phyloP scores from a whole-genome alignment of 2,329 filamentous ascomycete genomes.

The Hortaea werneckii region DNA sequence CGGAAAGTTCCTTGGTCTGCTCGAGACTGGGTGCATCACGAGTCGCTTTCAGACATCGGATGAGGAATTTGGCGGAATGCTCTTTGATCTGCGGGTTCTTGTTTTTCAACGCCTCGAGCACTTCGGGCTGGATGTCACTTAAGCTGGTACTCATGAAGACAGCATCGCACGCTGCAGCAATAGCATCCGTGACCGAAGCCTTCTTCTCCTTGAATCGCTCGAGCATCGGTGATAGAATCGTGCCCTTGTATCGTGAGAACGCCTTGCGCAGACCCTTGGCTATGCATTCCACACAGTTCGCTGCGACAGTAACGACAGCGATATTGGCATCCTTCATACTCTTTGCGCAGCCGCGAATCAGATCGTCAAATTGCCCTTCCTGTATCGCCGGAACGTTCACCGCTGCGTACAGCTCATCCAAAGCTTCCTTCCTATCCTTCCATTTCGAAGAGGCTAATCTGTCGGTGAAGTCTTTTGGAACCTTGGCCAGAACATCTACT shows the following conservation, averaged over 20 bases:
- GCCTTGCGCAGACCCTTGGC: conserved; percentile 72
- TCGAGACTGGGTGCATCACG: conserved; percentile 72
- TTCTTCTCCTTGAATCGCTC: conserved; percentile 98
- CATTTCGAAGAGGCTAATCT: conserved; percentile 84
- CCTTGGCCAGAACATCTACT: conserved; percentile 71
- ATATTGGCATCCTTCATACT: conserved; percentile 99
- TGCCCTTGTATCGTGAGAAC: conserved; percentile 71
- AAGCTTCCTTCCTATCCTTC: conserved; percentile 93
- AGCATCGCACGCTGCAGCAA: conserved; percentile 73
- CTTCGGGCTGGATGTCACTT: conserved; percentile 84
- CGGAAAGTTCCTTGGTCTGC: conserved; percentile 78
- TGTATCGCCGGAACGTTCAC: conserved; percentile 86
- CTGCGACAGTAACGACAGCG: conserved; percentile 83
- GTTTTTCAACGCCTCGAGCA: conserved; percentile 70
- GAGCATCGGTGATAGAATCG: conserved; percentile 80
- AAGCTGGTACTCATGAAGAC: conserved; percentile 58
- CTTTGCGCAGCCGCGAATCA: conserved; percentile 77
- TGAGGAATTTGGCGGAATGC: conserved; percentile 86
- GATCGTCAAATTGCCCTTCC: conserved; percentile 77
- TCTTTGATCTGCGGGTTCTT: conserved; percentile 98
- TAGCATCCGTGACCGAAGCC: conserved; percentile 72
- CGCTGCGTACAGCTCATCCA: conserved; percentile 67
- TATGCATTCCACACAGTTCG: conserved; percentile 81
- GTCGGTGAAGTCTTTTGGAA: conserved; percentile 74
- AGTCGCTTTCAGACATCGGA: conserved; percentile 74